These are phyloP conservation scores for Phytophthora agathidicida DNA, from an alignment of 352 stramenopile genomes.

Conservation along the genomic window DNA sequence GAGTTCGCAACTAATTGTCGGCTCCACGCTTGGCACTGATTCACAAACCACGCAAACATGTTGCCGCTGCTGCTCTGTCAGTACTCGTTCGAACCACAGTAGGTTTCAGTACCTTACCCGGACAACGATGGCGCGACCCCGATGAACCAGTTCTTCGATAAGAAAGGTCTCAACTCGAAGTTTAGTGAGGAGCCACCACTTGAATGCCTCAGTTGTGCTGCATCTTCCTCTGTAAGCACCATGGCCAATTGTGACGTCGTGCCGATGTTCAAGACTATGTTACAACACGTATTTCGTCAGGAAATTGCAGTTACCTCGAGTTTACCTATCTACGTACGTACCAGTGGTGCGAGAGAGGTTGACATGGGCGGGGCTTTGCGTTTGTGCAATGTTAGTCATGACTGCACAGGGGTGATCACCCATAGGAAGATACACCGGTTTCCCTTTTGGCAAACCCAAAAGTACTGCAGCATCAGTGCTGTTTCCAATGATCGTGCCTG, in stretches of 20 bases:
- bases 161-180: constrained; percentile 73
- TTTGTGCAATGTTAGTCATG: constrained; percentile 40
- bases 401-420: constrained; percentile 77
- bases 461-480: constrained; percentile 9
- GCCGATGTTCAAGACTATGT: constrained; percentile 70
- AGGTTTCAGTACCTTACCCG: constrained; percentile 42
- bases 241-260: constrained; percentile 76
- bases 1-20: constrained; percentile 36
- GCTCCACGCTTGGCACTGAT: constrained; percentile 57
- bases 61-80: too few relatives aligned
- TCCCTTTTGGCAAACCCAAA: constrained; percentile 36
- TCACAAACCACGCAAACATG: constrained; percentile 67
- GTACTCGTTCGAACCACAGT: background rate
- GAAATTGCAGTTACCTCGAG: background rate
- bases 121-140: constrained; percentile 68
- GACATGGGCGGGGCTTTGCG: constrained; percentile 18
- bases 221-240: constrained; percentile 48
- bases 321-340: background rate
- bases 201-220: constrained; percentile 15
- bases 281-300: constrained; percentile 2
- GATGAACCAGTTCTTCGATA: constrained; percentile 50
- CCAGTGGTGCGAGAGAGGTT: constrained; percentile 42
- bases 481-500: constrained; percentile 52
- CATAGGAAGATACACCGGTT: constrained; percentile 58
- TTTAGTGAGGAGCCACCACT: constrained; percentile 31